These are phyloP conservation scores for Talaromyces sp. DNA, from an alignment of 2,329 filamentous ascomycete species.

Conservation along the genomic window DNA sequence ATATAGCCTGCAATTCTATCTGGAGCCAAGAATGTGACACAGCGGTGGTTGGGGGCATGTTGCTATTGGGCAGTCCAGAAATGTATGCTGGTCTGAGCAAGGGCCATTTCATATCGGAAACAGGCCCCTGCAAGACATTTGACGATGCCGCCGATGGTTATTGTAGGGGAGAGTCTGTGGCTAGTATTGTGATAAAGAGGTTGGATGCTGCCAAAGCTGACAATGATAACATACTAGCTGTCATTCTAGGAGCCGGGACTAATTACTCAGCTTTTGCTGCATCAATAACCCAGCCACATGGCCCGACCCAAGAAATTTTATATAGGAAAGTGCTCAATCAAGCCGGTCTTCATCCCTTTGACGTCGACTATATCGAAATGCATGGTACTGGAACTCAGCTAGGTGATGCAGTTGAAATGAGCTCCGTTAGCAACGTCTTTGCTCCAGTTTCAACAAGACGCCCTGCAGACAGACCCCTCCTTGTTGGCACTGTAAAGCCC, in stretches of 20 bases:
- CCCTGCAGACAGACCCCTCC: slow-evolving; percentile 44
- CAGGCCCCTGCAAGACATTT: slow-evolving; percentile 75
- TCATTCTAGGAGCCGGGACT: slow-evolving; percentile 69
- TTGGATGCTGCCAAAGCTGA: slow-evolving; percentile 73
- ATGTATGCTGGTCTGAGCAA: slow-evolving; percentile 72
- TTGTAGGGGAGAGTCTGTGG: slow-evolving; percentile 73
- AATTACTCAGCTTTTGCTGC: slow-evolving; percentile 79
- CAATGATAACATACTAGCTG: slow-evolving; percentile 64
- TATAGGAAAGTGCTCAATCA: slow-evolving; percentile 68
- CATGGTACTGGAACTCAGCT: slow-evolving; percentile 86
- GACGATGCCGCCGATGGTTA: slow-evolving; percentile 79
- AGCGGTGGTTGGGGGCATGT: slow-evolving; percentile 72
- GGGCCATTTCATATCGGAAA: slow-evolving; percentile 71
- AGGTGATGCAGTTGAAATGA: slow-evolving; percentile 78
- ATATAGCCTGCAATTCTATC: slow-evolving; percentile 62
- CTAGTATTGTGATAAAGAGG: slow-evolving; percentile 71
- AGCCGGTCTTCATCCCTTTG: slow-evolving; percentile 69
- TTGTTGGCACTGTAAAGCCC: slow-evolving; percentile 50
- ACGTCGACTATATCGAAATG: slow-evolving; percentile 83
- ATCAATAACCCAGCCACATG: slow-evolving; percentile 80
- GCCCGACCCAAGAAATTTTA: slow-evolving; percentile 67
- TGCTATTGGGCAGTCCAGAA: slow-evolving; percentile 73
- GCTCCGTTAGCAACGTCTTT: slow-evolving; percentile 66
- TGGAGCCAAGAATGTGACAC: slow-evolving; percentile 76
- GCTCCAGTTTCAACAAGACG: slow-evolving; percentile 49